Base-by-base conservation (phyloP, 2,329 filamentous ascomycete genomes). In the Claviceps cyperi region DNA sequence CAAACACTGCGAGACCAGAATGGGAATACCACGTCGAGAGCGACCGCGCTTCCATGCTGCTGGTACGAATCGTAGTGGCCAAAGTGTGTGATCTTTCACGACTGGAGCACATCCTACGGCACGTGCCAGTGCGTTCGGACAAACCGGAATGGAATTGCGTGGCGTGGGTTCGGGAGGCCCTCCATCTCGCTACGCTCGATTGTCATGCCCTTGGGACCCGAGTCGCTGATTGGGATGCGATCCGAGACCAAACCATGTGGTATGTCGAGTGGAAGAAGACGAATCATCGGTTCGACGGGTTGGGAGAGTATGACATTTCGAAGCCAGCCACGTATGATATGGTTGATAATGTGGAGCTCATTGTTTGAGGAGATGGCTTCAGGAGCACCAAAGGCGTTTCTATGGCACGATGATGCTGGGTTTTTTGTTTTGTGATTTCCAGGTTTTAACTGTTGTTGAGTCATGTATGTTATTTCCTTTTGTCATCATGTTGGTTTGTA, bases 281-380 rank as follows among this genome's bases (percentile, higher is more conserved):
- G 17, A 43, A 28, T 6, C 51, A 53, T 47, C 49, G 51, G 8
- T 53, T 46, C 7, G 51, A 53, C 19, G 51, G 51, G 21, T 22
- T 53, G 35, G 49, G 49, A 17, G 24, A 46, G 24, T 51, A 47
- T 37, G 49, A 53, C 32, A 43, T 44, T 15, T 39, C 49, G 13
- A 53, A 40, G n/a, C 40, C 46, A 13, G 46, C 51, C 40, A 53
- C 51, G 1, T 53, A 49, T 46, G 51, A 53, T 21, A 53, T 53
- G 51, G 41, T 53, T 1, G 32, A 44, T 39, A 44, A 45, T 22
- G 43, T 47, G 47, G 51, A 53, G 32, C 2, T 51, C 24, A 28
- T 43, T 5, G 15, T 19, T 35, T 53, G 46, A 51, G 11, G 32
- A 9, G 8, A 19, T 13, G 24, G 49, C 19, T 11, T 40, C 28